phyloP scores from a whole-genome alignment of 805 yeast genomes.

The Nakazawaea peltata region DNA sequence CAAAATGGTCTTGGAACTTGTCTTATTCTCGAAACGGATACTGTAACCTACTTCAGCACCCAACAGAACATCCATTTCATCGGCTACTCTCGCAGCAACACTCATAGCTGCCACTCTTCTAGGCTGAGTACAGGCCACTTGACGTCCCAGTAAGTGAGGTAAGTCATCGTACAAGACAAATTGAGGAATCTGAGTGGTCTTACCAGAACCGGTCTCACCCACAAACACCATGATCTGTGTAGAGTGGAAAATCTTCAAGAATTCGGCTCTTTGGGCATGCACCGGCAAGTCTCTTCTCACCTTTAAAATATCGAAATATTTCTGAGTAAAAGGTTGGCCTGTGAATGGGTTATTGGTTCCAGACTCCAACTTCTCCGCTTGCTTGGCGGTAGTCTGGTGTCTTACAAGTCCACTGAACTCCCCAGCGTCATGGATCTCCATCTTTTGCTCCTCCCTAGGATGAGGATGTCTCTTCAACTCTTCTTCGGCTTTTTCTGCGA shows the following conservation, averaged over 20 bases:
- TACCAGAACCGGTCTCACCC: constrained; percentile 99
- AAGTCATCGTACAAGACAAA: constrained; percentile 88
- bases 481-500: constrained; percentile 62
- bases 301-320: constrained; percentile 71
- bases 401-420: constrained; percentile 50
- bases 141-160: constrained; percentile 77
- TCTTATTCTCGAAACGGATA: constrained; percentile 88
- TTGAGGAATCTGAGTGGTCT: constrained; percentile 97
- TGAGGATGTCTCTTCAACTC: constrained; percentile 42
- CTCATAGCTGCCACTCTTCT: constrained; percentile 99
- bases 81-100: constrained; percentile 95
- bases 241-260: constrained; percentile 71
- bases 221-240: constrained; percentile 96
- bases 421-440: constrained; percentile 56
- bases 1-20: constrained; percentile 70
- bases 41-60: constrained; percentile 96
- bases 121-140: constrained; percentile 94
- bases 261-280: constrained; percentile 87
- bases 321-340: constrained; percentile 49
- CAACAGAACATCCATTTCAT: constrained; percentile 87
- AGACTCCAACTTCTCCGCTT: constrained; percentile 51
- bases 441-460: constrained; percentile 22
- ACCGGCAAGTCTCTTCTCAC: constrained; percentile 86
- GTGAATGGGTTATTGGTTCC: constrained; percentile 73
- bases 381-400: constrained; percentile 57